Base-by-base conservation (phyloP, 176 grass and related monocot species). In the Phoenix dactylifera region DNA sequence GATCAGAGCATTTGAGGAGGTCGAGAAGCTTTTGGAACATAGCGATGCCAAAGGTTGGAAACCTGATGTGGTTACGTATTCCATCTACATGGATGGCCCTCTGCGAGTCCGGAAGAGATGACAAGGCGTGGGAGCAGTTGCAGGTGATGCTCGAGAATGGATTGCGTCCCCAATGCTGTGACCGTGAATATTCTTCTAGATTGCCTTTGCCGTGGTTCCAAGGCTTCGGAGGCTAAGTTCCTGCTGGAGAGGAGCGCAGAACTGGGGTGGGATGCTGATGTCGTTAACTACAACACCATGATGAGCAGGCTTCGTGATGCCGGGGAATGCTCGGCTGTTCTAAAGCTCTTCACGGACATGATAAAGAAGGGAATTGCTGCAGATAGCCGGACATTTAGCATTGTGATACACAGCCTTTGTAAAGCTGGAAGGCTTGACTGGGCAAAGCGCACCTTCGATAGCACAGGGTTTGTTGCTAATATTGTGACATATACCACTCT, bases 141-240 rank as follows among this genome's bases (percentile, higher is more conserved):
- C 77, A 95, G 57, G 76, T 64, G 77, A 90, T 95, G 91, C 3
- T 79, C 10, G 72, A 65, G 15, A 49, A 64, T 14, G 83, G 83
- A 49, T 49, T 95, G 65, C 32, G 39, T 24, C 91, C n/a, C 80
- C 12, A 95, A 82, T 79, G 84, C 64, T 63, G 30, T 96, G 66
- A 96, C 86, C 74, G 52, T 96, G 64, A 96, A 87, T 74, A 90
- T 96, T 68, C 86, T 96, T 67, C 91, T 96, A 30, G 77, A 96
- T 77, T 76, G 83, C 16, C 19, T 96, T 62, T 90, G 83, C 59
- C 78, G 73, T 50, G 39, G 35, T 44, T 87, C 74, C 14, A 87
- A 69, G 69, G 77, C 74, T 28, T 72, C 66, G 65, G 51, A 63
- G 67, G 86, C 86, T 30, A 86, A 82, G 64, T 62, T 28, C 25